Base-by-base conservation (phyloP, 768 basidiomycete species). In the Omphalotus guepiniiformis region DNA sequence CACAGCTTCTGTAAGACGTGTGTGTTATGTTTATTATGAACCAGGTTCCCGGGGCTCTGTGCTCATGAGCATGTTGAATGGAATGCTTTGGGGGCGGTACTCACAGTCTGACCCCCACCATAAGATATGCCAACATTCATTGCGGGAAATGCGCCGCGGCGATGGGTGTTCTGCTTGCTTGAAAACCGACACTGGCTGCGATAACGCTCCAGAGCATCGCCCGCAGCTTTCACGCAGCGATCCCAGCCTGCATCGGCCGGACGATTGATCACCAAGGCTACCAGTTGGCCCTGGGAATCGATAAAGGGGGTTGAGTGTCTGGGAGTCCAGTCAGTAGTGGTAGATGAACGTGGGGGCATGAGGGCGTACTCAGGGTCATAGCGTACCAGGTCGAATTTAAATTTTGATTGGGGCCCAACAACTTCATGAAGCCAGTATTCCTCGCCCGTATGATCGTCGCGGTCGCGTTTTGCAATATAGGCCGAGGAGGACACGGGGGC, bases 21-120 rank as follows among this genome's bases (percentile, higher is more conserved):
- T 22, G 29, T 2, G 15, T 47, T 28, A 21, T 18, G 3, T 16
- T 21, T 18, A 25, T 37, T 30, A 19, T 50, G n/a, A 15, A 12
- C 46, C 3, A 49, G 50, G 45, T 55, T 45, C 15, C 48, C 32
- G 11, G 59, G 51, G 11, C 50, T 40, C 47, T 39, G 9, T 1
- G 1, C 5, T 2, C 4, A 22, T 6, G 18, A 18, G 23, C 2
- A 15, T 11, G 6, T 2, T 5, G 16, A 6, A 21, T 12, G 2
- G 2, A 21, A 23, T 13, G 13, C 3, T 19, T 22, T 18, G 4
- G 4, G 12, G 15, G 15, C n/a, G n/a, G n/a, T n/a, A n/a, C n/a
- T 6, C 6, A 50, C 48, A 2, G 16, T 25, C 48, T 25, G 63
- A 0, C 66, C 66, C 0, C 62, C 63, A 1, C 65, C 64, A 54